Evolutionary conservation across 2,329 filamentous ascomycete species (phyloP).

Genomic region (Fusarium humuli): DNA sequence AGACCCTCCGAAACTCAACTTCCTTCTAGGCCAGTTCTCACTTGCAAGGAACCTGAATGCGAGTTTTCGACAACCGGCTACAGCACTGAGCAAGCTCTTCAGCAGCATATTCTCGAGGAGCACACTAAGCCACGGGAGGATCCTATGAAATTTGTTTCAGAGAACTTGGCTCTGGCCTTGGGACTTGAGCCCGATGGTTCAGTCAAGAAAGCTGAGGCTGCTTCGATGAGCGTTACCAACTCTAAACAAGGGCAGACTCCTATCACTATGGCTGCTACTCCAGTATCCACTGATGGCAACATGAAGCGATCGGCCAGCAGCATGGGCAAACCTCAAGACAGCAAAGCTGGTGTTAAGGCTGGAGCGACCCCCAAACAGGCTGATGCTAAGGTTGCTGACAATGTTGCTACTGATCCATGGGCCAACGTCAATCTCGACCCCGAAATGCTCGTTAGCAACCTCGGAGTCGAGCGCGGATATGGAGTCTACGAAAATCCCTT

Average conservation of each 20-base stretch:
- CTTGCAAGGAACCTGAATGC: constrained; percentile 67
- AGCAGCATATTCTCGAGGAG: constrained; percentile 68
- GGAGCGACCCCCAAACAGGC: constrained; percentile 47
- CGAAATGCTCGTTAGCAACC: constrained; percentile 53
- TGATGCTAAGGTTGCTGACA: constrained; percentile 48
- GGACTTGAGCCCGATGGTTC: constrained; percentile 65
- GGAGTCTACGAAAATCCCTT: constrained; percentile 51
- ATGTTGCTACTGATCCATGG: constrained; percentile 50
- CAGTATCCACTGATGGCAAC: constrained; percentile 63
- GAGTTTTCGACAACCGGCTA: constrained; percentile 64
- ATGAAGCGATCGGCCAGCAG: constrained; percentile 64
- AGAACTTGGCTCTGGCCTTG: constrained; percentile 61
- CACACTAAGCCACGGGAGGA: constrained; percentile 67
- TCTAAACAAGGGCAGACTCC: constrained; percentile 64
- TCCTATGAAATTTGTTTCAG: constrained; percentile 64
- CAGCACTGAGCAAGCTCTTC: constrained; percentile 64
- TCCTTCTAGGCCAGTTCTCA: constrained; percentile 57
- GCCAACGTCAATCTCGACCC: constrained; percentile 63
- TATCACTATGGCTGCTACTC: constrained; percentile 57
- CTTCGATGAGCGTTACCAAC: constrained; percentile 55
- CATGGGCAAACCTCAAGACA: constrained; percentile 56
- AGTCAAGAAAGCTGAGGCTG: constrained; percentile 51
- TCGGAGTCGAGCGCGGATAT: constrained; percentile 49
- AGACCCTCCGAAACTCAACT: constrained; percentile 47
- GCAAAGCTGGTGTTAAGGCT: constrained; percentile 48